These are phyloP conservation scores for Alternaria postmessia DNA, from an alignment of 2,329 filamentous ascomycete species.

Conservation along the genomic window DNA sequence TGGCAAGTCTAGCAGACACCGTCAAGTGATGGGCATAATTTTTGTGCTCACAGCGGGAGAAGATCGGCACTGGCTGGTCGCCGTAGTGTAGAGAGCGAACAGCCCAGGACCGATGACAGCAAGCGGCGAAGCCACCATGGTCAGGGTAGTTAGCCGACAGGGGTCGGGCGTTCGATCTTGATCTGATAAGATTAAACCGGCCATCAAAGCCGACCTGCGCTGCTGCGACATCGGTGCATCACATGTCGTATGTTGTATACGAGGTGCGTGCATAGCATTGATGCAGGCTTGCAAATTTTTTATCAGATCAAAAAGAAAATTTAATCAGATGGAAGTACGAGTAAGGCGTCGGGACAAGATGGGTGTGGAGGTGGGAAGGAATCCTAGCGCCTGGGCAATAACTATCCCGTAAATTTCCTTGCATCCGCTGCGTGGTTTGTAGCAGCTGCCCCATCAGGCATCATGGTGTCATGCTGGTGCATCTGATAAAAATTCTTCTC, in stretches of 20 bases:
- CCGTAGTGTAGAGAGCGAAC: constrained; percentile 12
- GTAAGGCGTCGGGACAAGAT: constrained; percentile 1
- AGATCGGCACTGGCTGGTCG: constrained; percentile 26
- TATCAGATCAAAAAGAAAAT: constrained; percentile 27
- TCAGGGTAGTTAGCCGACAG: constrained; percentile 5
- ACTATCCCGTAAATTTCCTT: constrained; percentile 22
- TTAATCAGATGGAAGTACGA: constrained; percentile 33
- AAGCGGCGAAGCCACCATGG: constrained; percentile 18
- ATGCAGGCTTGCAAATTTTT: constrained; percentile 25
- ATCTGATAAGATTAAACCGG: constrained; percentile 40
- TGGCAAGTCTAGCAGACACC: constrained; percentile 7
- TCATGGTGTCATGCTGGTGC: constrained; percentile 11
- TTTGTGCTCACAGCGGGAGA: constrained; percentile 12
- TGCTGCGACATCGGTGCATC: constrained; percentile 27
- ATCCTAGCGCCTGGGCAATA: constrained; percentile 10
- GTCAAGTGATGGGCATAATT: constrained; percentile 22
- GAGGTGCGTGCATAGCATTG: constrained; percentile 1
- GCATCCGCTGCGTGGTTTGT: constrained; percentile 12
- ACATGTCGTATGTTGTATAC: constrained; percentile 4
- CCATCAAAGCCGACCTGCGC: not conserved
- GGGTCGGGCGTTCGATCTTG: constrained; percentile 22
- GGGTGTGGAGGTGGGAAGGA: constrained; percentile 5
- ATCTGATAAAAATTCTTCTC: constrained; percentile 15
- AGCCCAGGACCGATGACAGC: constrained; percentile 22
- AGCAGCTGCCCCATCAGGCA: constrained; percentile 10